phyloP scores from a whole-genome alignment of 2,329 filamentous ascomycete species.

The Alternaria brassicicola region DNA sequence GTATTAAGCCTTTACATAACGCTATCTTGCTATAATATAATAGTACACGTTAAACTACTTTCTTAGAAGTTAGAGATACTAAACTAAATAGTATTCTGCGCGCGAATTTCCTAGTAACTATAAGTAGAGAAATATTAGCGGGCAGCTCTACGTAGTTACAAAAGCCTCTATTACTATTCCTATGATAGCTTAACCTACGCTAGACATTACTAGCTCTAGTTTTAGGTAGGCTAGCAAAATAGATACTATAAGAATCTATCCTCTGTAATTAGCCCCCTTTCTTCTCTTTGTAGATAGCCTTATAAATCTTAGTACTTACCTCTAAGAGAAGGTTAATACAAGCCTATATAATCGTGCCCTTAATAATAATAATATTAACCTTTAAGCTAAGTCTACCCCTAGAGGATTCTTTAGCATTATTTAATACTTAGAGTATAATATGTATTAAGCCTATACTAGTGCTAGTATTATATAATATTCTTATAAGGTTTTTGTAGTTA shows the following conservation, averaged over 20 bases:
- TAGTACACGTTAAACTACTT: not conserved
- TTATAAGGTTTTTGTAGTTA: slow-evolving; percentile 16
- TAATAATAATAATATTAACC: slow-evolving; percentile 1
- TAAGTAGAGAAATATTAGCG: not conserved
- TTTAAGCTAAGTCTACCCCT: slow-evolving; percentile 1
- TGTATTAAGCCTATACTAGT: slow-evolving; percentile 3
- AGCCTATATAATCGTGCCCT: not conserved
- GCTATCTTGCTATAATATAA: not conserved
- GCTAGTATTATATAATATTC: slow-evolving; percentile 7
- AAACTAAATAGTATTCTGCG: not conserved
- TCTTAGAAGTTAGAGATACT: not conserved
- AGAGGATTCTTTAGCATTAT: slow-evolving; percentile 3
- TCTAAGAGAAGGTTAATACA: not conserved
- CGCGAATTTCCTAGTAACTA: slow-evolving; percentile 1
- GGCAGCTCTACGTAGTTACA: slow-evolving; percentile 5
- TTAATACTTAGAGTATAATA: slow-evolving; percentile 7
- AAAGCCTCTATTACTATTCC: not conserved
- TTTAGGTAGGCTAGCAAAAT: not conserved
- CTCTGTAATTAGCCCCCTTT: not conserved
- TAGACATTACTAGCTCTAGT: not conserved
- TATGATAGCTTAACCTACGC: not conserved
- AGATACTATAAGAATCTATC: not conserved
- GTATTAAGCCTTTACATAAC: not conserved
- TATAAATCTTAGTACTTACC: not conserved
- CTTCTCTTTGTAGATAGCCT: not conserved